Percentiles rank a stretch among this genome's conserved stretches.
Evolutionary conservation across 208 protist genomes (phyloP).

Genomic region (Angomonas deanei): DNA sequence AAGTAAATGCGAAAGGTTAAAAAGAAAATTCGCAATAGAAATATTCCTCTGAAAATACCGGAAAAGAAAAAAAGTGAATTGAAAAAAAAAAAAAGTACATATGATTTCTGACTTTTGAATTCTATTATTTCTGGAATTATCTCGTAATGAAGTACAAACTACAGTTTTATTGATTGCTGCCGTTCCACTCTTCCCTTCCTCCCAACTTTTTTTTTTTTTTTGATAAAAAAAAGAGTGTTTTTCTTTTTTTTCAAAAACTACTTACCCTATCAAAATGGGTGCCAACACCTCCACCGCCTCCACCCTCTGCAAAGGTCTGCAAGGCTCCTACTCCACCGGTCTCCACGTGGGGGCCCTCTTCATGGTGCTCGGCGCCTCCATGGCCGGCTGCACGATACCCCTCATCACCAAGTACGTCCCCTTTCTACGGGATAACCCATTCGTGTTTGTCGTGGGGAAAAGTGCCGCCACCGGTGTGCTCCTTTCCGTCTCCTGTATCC

Average conservation of each 20-base stretch:
- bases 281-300: neutral
- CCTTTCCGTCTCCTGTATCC: constrained; percentile 44
- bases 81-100: neutral
- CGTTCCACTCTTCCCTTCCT: too few species aligned
- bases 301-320: constrained; percentile 25
- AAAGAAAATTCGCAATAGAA: too few species aligned
- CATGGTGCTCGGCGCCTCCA: constrained; percentile 34
- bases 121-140: constrained; percentile 5
- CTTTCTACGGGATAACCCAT: constrained; percentile 26
- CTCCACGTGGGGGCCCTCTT: constrained; percentile 39
- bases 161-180: too few species aligned
- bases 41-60: too few species aligned
- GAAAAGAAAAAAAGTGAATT: too few species aligned
- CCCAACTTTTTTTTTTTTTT: too few species aligned
- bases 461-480: constrained; percentile 47
- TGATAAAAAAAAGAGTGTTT: too few species aligned
- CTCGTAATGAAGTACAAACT: too few species aligned
- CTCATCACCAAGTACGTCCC: constrained; percentile 39
- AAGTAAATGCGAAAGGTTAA: too few species aligned
- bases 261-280: neutral
- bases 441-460: constrained; percentile 41
- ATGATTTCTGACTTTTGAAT: neutral
- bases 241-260: neutral
- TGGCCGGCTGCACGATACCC: constrained; percentile 35
- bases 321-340: constrained; percentile 30